Evolutionary conservation across 2,329 filamentous ascomycete species (phyloP).

Genomic region (Incumbomyces delicatus): DNA sequence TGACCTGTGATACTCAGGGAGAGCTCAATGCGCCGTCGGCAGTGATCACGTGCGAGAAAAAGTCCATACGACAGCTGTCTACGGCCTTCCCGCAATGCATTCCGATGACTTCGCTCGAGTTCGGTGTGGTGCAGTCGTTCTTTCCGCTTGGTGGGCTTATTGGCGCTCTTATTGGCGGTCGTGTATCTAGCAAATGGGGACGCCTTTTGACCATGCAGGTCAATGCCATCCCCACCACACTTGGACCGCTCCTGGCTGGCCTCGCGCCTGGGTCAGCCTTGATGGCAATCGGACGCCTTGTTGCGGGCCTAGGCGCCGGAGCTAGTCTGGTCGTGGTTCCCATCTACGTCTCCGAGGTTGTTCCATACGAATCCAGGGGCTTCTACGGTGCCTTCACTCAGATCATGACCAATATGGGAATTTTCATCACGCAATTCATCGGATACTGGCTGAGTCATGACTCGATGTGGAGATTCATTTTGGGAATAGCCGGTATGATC

Average conservation of each 20-base stretch:
- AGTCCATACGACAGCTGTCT: slow-evolving; percentile 35
- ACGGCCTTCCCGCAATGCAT: slow-evolving; percentile 58
- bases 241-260: slow-evolving; percentile 68
- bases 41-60: slow-evolving; percentile 75
- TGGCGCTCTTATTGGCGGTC: slow-evolving; percentile 71
- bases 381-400: slow-evolving; percentile 82
- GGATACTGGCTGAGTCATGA: slow-evolving; percentile 81
- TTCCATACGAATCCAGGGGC: slow-evolving; percentile 63
- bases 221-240: slow-evolving; percentile 65
- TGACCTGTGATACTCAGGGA: slow-evolving; percentile 45
- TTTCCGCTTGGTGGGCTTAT: slow-evolving; percentile 83
- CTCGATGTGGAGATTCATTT: slow-evolving; percentile 71
- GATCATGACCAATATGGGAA: slow-evolving; percentile 86
- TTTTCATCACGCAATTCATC: slow-evolving; percentile 69
- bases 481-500: slow-evolving; percentile 62
- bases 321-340: slow-evolving; percentile 87
- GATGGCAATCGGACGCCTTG: slow-evolving; percentile 63
- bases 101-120: slow-evolving; percentile 70
- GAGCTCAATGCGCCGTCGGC: slow-evolving; percentile 93
- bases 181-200: slow-evolving; percentile 66
- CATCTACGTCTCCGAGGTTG: slow-evolving; percentile 86
- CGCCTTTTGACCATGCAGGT: slow-evolving; percentile 65
- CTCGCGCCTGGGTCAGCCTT: slow-evolving; percentile 56
- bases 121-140: slow-evolving; percentile 78
- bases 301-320: slow-evolving; percentile 77